Conservation (phyloP, 345 rosid genomes). For the Citrus unshiu region DNA sequence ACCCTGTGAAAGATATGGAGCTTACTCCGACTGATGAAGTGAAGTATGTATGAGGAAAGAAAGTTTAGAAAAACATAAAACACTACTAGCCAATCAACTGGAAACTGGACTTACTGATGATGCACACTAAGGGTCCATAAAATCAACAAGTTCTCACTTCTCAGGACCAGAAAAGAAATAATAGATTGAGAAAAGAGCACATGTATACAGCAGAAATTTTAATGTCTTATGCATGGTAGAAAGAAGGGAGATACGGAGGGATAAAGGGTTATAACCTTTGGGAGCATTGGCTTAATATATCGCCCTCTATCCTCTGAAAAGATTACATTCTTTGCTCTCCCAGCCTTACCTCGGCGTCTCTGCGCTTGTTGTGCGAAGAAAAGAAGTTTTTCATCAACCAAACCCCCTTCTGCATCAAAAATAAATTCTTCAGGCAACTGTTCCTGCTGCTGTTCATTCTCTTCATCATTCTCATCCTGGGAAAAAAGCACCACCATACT, state of each 20-base stretch:
- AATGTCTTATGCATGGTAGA: neutral
- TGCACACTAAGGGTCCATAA: neutral
- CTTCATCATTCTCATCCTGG: slow-evolving; percentile 79
- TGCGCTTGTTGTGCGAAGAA: slow-evolving; percentile 98
- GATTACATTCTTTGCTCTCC: slow-evolving; percentile 95
- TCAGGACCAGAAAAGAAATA: neutral
- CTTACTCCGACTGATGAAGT: slow-evolving; percentile 12
- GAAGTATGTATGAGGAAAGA: neutral
- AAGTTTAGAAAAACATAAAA: neutral
- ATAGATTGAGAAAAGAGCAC: neutral
- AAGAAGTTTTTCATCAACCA: slow-evolving; percentile 96
- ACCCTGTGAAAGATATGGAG: slow-evolving; percentile 49
- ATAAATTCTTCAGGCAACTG: slow-evolving; percentile 96
- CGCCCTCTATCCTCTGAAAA: slow-evolving; percentile 98
- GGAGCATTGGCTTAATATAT: slow-evolving; percentile 96
- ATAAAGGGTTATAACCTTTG: slow-evolving; percentile 57
- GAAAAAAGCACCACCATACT: slow-evolving; percentile 13
- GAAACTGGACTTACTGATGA: neutral
- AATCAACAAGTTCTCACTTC: neutral
- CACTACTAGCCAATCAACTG: neutral
- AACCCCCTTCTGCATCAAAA: slow-evolving; percentile 97
- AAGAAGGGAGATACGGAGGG: neutral
- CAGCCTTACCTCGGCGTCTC: slow-evolving; percentile 87
- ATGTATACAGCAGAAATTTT: neutral
- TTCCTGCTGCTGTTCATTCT: slow-evolving; percentile 86